Evolutionary conservation across 371 early-diverging fungal species (phyloP), one percentile per base, ranked within the genome.

Genomic region (Umbelopsis sp.): DNA sequence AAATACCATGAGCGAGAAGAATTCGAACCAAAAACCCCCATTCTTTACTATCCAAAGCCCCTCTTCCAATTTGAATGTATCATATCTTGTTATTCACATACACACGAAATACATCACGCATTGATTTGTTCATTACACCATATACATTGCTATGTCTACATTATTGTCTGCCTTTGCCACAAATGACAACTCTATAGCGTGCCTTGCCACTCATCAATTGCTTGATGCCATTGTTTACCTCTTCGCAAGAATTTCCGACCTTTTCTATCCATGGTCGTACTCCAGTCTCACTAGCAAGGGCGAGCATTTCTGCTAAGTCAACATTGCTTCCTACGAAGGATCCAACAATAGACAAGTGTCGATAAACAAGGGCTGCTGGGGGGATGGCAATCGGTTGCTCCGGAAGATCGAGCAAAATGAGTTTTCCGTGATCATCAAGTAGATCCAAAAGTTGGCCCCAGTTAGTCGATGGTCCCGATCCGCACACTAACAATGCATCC

Each of bases 171-270:
- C 73, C 74, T 50, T 73, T 67, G 29, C 82, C 80, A 64, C 71
- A 70, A 69, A 86, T 79, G 45, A 94, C 94, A n/a, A 90, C 69
- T 62, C 94, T 80, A 77, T 92, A 92, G 63, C 88, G 84, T 9
- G 87, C 89, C 63, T 88, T 85, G 63, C 91, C 91, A 38, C 81
- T 75, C 65, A 87, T 83, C 63, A 92, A 73, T 18, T 72, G 74
- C 64, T 85, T 75, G 41, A 92, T 72, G 10, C 87, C 93, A 46
- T 80, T 81, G 70, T 93, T 92, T 44, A 87, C 87, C 38, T 91
- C 79, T 14, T 76, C 79, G 67, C 93, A 77, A 10, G 88, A 82
- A 45, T 77, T 79, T 32, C 76, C 77, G 53, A 87, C 78, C 65
- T 72, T 80, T 71, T 93, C 86, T 51, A 92, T 81, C 83, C 85